phyloP scores from a whole-genome alignment of 345 rosid species.

The Iberis pinnata region DNA sequence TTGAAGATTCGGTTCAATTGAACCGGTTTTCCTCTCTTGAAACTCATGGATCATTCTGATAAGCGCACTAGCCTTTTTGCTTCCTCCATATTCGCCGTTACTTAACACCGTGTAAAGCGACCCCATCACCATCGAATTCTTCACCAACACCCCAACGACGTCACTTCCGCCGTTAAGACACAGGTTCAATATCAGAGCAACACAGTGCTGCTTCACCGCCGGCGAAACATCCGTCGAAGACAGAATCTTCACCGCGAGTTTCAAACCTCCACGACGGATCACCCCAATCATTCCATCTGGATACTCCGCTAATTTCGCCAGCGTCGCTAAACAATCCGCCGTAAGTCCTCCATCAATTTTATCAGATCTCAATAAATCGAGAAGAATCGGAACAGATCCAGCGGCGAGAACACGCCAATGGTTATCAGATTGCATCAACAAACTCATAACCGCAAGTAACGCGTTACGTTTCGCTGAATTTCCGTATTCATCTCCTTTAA shows the following conservation, averaged over 20 bases:
- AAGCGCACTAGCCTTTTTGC: conserved; percentile 66
- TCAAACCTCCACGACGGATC: conserved; percentile 40
- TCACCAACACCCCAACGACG: conserved; percentile 32
- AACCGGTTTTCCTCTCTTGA: conserved; percentile 40
- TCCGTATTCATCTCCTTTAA: conserved; percentile 49
- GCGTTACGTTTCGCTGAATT: conserved; percentile 59
- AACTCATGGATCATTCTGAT: conserved; percentile 64
- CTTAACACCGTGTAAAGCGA: conserved; percentile 55
- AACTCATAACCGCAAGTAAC: conserved; percentile 49
- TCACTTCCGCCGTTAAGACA: conserved; percentile 47
- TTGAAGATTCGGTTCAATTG: conserved; percentile 30
- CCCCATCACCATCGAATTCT: conserved; percentile 50
- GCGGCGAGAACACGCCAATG: conserved; percentile 45
- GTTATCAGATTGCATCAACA: conserved; percentile 42
- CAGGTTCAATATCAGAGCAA: conserved; percentile 40
- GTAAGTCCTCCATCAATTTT: conserved; percentile 41
- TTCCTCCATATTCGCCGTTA: conserved; percentile 57
- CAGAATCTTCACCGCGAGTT: conserved; percentile 31
- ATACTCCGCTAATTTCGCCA: conserved; percentile 46
- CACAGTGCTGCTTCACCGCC: conserved; percentile 52
- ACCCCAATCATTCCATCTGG: conserved; percentile 45
- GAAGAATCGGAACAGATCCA: conserved; percentile 46
- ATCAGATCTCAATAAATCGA: conserved; percentile 33
- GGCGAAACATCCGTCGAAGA: conserved; percentile 29
- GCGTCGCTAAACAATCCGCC: conserved; percentile 55